Evolutionary conservation across 73 alveolate genomes (phyloP).

Genomic region (Uronychia setigera): DNA sequence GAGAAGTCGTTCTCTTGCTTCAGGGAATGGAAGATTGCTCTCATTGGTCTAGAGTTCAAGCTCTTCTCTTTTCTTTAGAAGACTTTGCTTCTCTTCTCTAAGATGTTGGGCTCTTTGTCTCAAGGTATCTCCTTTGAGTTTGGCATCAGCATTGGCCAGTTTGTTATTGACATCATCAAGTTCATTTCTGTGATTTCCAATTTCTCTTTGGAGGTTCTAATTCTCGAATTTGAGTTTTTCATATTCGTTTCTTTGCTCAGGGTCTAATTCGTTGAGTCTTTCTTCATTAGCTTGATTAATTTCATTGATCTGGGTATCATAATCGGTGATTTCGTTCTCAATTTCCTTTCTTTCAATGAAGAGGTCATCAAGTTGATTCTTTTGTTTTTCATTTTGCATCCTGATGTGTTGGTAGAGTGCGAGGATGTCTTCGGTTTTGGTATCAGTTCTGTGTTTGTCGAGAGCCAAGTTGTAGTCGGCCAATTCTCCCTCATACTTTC

Average conservation of each 20-base stretch:
- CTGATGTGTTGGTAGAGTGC: conserved; percentile 89
- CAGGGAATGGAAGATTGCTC: conserved; percentile 93
- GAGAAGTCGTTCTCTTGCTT: conserved; percentile 92
- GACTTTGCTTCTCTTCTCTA: conserved; percentile 81
- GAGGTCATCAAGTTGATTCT: conserved; percentile 88
- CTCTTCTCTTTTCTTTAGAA: conserved; percentile 92
- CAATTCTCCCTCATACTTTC: conserved; percentile 97
- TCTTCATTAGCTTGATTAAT: conserved; percentile 86
- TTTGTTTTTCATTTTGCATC: conserved; percentile 90
- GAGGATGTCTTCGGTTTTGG: conserved; percentile 96
- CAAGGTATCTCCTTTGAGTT: conserved; percentile 86
- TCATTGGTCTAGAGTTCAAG: conserved; percentile 96
- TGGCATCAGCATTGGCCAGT: conserved; percentile 86
- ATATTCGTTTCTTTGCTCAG: conserved; percentile 93
- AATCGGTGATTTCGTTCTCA: conserved; percentile 81
- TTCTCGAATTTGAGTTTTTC: conserved; percentile 89
- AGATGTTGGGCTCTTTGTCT: conserved; percentile 94
- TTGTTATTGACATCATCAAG: conserved; percentile 86
- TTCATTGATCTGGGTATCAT: conserved; percentile 86
- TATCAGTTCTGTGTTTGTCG: conserved; percentile 93
- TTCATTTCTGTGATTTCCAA: conserved; percentile 71
- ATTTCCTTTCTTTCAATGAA: conserved; percentile 91
- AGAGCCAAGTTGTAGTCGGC: conserved; percentile 98
- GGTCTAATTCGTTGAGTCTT: conserved; percentile 91
- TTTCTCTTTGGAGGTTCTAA: conserved; percentile 77